phyloP scores from a whole-genome alignment of 495 filamentous ascomycete genomes.

The Terfezia boudieri region DNA sequence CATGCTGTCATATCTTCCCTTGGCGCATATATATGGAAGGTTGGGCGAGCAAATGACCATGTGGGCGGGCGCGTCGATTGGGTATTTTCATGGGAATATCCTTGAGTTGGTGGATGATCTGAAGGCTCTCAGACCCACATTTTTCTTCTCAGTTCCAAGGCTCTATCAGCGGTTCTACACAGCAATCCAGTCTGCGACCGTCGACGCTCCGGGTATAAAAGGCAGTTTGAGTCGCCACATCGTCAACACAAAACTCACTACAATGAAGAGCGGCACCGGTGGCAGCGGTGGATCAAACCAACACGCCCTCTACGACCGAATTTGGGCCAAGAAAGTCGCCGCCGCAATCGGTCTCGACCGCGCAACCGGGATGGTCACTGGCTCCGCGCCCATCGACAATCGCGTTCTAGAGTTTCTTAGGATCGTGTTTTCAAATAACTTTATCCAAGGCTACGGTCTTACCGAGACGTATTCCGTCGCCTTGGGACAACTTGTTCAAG shows the following conservation, averaged over 20 bases:
- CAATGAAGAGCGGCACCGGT: conserved; percentile 36
- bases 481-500: conserved; percentile 42
- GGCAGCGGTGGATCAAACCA: conserved; percentile 37
- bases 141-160: conserved; percentile 72
- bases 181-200: conserved; percentile 52
- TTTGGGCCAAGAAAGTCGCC: conserved; percentile 82
- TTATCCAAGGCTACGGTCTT: conserved; percentile 79
- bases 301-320: conserved; percentile 72
- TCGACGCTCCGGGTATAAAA: conserved; percentile 58
- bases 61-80: conserved; percentile 51
- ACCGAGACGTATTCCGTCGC: conserved; percentile 82
- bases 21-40: conserved; percentile 86
- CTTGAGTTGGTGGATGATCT: conserved; percentile 71
- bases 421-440: conserved; percentile 52
- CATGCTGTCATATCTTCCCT: conserved; percentile 67
- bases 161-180: conserved; percentile 80
- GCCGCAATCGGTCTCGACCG: conserved; percentile 59
- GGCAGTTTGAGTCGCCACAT: conserved; percentile 62
- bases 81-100: conserved; percentile 91
- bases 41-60: conserved; percentile 56
- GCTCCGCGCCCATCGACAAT: conserved; percentile 79
- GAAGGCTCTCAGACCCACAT: conserved; percentile 63
- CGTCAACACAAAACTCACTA: conserved; percentile 56
- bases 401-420: conserved; percentile 73
- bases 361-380: conserved; percentile 52